Base-by-base conservation (phyloP, 768 basidiomycete species). In the Mycena latifolia region DNA sequence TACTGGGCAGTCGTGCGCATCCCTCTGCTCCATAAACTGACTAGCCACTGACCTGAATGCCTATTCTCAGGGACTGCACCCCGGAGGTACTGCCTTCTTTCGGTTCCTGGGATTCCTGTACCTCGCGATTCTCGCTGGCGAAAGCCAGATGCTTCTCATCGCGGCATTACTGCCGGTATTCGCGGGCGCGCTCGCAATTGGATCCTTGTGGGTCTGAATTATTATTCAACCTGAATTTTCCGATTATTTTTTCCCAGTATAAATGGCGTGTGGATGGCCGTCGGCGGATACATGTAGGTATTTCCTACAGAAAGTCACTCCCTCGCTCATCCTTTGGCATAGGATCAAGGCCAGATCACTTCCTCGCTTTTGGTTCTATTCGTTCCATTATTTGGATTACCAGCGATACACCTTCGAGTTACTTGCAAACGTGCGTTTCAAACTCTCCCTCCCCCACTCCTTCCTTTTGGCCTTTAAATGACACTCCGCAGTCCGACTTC, bases 201-300 rank as follows among this genome's bases (percentile, higher is more conserved):
- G 81, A 12, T 79, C 82, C 9, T 89, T 88, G 71, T 74, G 39
- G 41, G 71, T 71, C 39, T 11, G 31, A n/a, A 8, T 14, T 15
- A 28, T 20, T 18, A 45, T 4, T 46, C n/a, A 15, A 17, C 8
- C 14, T 37, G 31, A n/a, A 54, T 72, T 9, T 17, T 29, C 59
- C 28, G 35, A 10, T 46, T n/a, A 10, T 43, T n/a, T 20, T 33
- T 27, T n/a, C 12, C 20, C 37, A 78, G 81, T 68, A 65, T 85
- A 39, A 86, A 85, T 66, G 84, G 83, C 0, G 85, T 89, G 64
- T 88, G 86, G 86, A 89, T 89, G 87, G 80, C 81, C 60, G 81
- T 83, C n/a, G 80, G 84, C 31, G 80, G 82, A 17, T 82, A 84
- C 61, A 81, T 83, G 81, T 79, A 53, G 58, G 78, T n/a, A n/a